Evolutionary conservation across 257 asterid genomes (phyloP).

Genomic region (Primulina huaijiensis): DNA sequence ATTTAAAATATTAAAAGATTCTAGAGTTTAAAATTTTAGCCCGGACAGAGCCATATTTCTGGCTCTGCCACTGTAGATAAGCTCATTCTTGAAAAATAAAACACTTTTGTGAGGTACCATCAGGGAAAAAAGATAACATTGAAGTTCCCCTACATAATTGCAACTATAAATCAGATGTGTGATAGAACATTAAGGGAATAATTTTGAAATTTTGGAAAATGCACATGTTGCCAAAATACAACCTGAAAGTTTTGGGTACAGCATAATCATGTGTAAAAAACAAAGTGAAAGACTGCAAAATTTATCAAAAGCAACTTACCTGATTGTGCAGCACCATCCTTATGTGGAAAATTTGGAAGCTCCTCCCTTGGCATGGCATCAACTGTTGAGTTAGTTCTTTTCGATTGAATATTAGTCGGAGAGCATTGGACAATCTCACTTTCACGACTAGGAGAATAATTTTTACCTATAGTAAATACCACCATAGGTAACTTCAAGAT

Average conservation of each 20-base stretch:
- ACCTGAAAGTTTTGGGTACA: neutral
- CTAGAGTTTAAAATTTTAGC: too few species aligned
- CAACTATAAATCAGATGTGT: constrained; percentile 7
- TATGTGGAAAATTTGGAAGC: constrained; percentile 66
- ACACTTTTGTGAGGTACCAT: neutral
- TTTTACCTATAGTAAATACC: constrained; percentile 41
- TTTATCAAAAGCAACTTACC: constrained; percentile 37
- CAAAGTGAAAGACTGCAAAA: constrained; percentile 7
- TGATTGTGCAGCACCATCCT: constrained; percentile 56
- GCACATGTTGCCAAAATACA: constrained; percentile 12
- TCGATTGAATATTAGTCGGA: constrained; percentile 39
- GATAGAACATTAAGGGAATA: neutral
- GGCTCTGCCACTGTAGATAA: too few species aligned
- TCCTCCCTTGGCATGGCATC: constrained; percentile 48
- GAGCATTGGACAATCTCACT: constrained; percentile 35
- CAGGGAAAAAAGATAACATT: neutral
- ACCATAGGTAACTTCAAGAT: constrained; percentile 22
- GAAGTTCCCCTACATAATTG: neutral
- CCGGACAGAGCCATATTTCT: too few species aligned
- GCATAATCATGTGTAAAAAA: neutral
- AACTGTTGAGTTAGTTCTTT: constrained; percentile 32
- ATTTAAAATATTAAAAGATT: too few species aligned
- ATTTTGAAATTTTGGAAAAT: constrained; percentile 2
- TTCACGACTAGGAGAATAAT: constrained; percentile 40
- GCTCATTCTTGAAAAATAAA: neutral